These are phyloP conservation scores for Albifimbria verrucaria DNA, from an alignment of 2,329 filamentous ascomycete species.

Conservation along the genomic window DNA sequence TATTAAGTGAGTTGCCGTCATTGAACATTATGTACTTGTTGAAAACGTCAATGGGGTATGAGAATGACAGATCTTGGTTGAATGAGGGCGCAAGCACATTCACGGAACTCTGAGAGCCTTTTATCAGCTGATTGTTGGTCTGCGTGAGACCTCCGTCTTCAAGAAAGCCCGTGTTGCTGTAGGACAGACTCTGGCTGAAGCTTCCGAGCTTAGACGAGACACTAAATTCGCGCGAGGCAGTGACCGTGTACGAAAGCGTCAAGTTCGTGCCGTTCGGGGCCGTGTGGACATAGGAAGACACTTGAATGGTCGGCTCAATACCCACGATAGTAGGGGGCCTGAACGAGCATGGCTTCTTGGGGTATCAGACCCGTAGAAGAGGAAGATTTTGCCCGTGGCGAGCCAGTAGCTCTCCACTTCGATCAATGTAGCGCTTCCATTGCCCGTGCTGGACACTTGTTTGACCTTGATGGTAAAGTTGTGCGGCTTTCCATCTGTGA, in stretches of 20 bases:
- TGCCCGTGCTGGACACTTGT: background rate
- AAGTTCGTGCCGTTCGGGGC: background rate
- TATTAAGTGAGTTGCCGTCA: background rate
- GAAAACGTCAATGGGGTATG: background rate
- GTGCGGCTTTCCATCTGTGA: background rate
- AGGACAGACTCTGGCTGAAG: background rate
- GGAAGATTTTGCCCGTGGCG: background rate
- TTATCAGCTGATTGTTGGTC: background rate
- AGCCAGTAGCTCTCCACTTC: background rate
- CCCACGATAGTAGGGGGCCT: background rate
- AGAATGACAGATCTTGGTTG: background rate
- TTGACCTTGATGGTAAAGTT: background rate
- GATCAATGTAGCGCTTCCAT: background rate
- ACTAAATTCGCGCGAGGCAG: background rate
- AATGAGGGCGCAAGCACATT: background rate
- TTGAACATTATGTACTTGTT: background rate
- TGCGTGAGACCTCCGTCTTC: background rate
- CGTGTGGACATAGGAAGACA: background rate
- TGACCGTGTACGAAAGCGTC: background rate
- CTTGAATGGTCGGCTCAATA: background rate
- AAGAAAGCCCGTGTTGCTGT: background rate
- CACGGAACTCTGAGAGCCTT: background rate
- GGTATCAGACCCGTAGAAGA: background rate
- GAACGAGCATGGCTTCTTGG: background rate
- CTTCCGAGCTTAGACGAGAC: background rate